A percentile compares a stretch with the other conserved stretches of the same genome.
phyloP scores from a whole-genome alignment of 768 basidiomycete species.

The Dentipellis fragilis region DNA sequence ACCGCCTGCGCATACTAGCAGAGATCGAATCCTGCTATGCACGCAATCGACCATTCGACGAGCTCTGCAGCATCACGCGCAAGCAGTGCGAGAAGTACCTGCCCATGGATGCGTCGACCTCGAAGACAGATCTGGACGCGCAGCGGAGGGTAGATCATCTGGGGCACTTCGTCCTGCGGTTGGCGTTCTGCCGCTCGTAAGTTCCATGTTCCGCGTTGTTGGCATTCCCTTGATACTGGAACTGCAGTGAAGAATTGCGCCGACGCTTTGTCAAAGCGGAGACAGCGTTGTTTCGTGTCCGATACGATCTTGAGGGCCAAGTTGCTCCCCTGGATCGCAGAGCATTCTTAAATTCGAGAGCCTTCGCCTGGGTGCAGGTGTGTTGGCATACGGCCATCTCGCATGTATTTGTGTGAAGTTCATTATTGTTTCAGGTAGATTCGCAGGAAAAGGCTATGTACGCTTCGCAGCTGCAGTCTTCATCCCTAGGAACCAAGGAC shows the following conservation, averaged over 20 bases:
- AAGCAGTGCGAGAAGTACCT: constrained; percentile 68
- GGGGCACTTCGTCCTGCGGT: constrained; percentile 85
- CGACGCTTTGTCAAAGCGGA: constrained; percentile 87
- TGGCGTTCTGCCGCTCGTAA: constrained; percentile 95
- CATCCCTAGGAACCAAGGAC: constrained; percentile 23
- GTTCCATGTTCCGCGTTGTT: constrained; percentile 23
- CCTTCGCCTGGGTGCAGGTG: constrained; percentile 61
- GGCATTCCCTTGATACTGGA: background rate
- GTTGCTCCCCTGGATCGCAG: constrained; percentile 44
- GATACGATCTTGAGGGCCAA: constrained; percentile 48
- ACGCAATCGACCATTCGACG: constrained; percentile 74
- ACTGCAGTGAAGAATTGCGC: constrained; percentile 75
- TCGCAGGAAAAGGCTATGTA: constrained; percentile 43
- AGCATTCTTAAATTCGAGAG: constrained; percentile 51
- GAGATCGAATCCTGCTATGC: constrained; percentile 87
- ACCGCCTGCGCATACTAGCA: constrained; percentile 77
- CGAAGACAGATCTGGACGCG: constrained; percentile 34
- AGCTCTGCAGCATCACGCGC: constrained; percentile 54
- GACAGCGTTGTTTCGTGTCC: constrained; percentile 68
- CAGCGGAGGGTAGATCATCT: constrained; percentile 80
- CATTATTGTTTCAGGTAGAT: constrained; percentile 36
- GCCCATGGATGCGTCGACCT: constrained; percentile 50
- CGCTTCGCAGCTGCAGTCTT: constrained; percentile 36
- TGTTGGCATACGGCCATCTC: constrained; percentile 12
- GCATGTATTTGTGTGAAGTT: background rate